Evolutionary conservation across 352 stramenopile species (phyloP).

Genomic region (Globisporangium yorkense): DNA sequence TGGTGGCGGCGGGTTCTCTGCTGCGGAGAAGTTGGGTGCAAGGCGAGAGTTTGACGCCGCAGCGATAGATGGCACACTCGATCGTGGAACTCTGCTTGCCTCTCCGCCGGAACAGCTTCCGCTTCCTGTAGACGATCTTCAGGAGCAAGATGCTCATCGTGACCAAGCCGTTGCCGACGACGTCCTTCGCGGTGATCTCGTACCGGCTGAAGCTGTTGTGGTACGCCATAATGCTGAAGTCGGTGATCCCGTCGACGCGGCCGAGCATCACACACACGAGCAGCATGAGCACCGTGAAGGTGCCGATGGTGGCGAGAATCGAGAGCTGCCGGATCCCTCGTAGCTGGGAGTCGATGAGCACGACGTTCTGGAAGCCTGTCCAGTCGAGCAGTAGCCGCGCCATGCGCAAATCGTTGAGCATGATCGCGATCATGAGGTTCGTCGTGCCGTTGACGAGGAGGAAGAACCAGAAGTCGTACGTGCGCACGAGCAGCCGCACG

Average conservation of each 20-base stretch:
- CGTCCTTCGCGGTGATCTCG: slow-evolving; percentile 14
- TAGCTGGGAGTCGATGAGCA: slow-evolving; percentile 28
- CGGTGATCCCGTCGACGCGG: slow-evolving; percentile 10
- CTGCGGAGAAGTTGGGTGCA: background rate
- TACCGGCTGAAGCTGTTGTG: slow-evolving; percentile 12
- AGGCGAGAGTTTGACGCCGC: slow-evolving; percentile 6
- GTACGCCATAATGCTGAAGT: slow-evolving; percentile 17
- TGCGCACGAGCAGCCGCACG: slow-evolving; percentile 20
- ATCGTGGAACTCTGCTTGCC: background rate
- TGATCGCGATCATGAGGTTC: slow-evolving; percentile 18
- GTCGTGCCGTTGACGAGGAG: slow-evolving; percentile 19
- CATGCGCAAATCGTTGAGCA: slow-evolving; percentile 23
- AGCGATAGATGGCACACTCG: slow-evolving; percentile 20
- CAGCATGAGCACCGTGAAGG: slow-evolving; percentile 18
- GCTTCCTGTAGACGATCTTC: slow-evolving; percentile 24
- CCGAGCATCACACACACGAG: slow-evolving; percentile 20
- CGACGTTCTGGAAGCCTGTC: slow-evolving; percentile 25
- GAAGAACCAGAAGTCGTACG: slow-evolving; percentile 45
- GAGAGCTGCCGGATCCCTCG: slow-evolving; percentile 15
- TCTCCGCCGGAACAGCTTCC: slow-evolving; percentile 6
- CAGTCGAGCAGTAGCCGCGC: slow-evolving; percentile 20
- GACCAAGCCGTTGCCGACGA: slow-evolving; percentile 22
- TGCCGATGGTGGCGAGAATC: slow-evolving; percentile 4
- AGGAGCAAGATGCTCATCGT: slow-evolving; percentile 20
- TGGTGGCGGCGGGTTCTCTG: background rate